Evolutionary conservation across 176 grass and related monocot species (phyloP).

Genomic region (Cenchrus americanus): DNA sequence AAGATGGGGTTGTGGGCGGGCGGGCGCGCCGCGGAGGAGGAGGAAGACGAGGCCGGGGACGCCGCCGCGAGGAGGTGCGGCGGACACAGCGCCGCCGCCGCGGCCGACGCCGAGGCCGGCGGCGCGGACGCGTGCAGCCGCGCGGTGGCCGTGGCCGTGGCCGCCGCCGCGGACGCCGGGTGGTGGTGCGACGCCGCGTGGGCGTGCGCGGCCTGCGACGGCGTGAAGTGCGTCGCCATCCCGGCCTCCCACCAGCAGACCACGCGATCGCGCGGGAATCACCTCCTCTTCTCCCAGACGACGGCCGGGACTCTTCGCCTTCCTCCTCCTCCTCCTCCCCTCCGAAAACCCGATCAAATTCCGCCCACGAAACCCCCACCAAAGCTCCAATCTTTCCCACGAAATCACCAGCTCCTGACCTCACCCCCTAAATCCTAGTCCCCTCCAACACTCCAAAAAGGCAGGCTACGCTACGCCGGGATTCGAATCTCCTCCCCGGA

Average conservation of each 20-base stretch:
- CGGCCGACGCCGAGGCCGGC: constrained; percentile 29
- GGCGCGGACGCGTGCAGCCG: constrained; percentile 34
- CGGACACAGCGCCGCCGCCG: constrained; percentile 22
- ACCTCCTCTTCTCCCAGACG: background rate
- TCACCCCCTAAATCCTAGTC: background rate
- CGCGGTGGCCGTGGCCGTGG: constrained; percentile 30
- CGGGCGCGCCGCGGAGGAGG: constrained; percentile 34
- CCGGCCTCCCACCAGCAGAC: background rate
- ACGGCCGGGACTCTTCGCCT: background rate
- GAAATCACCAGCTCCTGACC: background rate
- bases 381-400: background rate
- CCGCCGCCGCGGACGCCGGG: background rate
- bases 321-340: background rate
- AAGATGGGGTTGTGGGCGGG: constrained; percentile 56
- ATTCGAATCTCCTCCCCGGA: background rate
- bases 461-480: background rate
- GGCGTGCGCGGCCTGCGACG: constrained; percentile 46
- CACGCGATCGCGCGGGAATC: constrained; percentile 15
- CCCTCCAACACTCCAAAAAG: too few species aligned
- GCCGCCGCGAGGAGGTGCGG: constrained; percentile 33
- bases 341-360: constrained; percentile 32
- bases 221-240: constrained; percentile 86
- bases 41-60: constrained; percentile 1
- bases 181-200: constrained; percentile 53
- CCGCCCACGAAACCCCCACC: constrained; percentile 6